Evolutionary conservation across 2,329 filamentous ascomycete species (phyloP).

Genomic region (Parastagonospora nodorum): DNA sequence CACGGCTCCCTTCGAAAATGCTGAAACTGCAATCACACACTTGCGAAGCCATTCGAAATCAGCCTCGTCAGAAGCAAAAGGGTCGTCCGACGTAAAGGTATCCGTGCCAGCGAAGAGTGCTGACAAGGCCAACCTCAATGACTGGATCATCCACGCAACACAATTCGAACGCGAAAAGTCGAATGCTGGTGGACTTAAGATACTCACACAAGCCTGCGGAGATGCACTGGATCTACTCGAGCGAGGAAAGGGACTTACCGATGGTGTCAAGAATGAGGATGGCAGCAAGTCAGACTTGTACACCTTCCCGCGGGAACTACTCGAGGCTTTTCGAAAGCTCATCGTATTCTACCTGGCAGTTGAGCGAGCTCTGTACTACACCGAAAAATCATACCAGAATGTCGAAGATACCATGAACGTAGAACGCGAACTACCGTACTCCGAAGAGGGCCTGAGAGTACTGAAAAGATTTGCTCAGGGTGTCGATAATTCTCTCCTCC

Average conservation of each 20-base stretch:
- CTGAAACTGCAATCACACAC: slow-evolving; percentile 27
- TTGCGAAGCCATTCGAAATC: slow-evolving; percentile 21
- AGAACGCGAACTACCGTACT: slow-evolving; percentile 7
- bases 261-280: slow-evolving; percentile 34
- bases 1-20: slow-evolving; percentile 9
- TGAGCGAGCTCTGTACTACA: slow-evolving; percentile 31
- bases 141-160: slow-evolving; percentile 27
- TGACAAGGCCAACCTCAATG: slow-evolving; percentile 10
- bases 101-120: neutral
- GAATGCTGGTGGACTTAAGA: slow-evolving; percentile 15
- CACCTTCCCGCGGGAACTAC: slow-evolving; percentile 25
- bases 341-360: slow-evolving; percentile 32
- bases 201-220: slow-evolving; percentile 21
- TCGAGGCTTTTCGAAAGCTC: slow-evolving; percentile 26
- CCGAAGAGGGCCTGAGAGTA: slow-evolving; percentile 15
- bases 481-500: slow-evolving; percentile 12
- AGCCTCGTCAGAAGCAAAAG: neutral
- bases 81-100: neutral
- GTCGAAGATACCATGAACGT: neutral
- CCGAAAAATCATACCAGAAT: slow-evolving; percentile 7
- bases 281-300: slow-evolving; percentile 33
- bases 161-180: slow-evolving; percentile 27
- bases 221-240: slow-evolving; percentile 12
- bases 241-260: slow-evolving; percentile 24
- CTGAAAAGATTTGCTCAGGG: slow-evolving; percentile 24